These are phyloP conservation scores for Tricholoma hemisulphureum DNA, from an alignment of 768 basidiomycete species.

Conservation along the genomic window DNA sequence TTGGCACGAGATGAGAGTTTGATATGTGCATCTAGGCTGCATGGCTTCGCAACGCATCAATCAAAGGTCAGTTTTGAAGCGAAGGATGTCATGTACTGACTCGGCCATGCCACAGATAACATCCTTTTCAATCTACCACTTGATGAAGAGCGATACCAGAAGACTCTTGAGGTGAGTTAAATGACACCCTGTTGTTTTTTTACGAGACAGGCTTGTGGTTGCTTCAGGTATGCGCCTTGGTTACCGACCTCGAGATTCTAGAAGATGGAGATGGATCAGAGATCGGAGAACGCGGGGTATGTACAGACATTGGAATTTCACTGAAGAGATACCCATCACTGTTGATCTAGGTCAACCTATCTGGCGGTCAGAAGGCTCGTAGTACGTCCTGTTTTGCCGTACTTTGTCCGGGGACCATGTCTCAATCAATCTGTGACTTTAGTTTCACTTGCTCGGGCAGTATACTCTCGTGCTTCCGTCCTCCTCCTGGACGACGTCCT, in stretches of 20 bases:
- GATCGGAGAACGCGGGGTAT: constrained; percentile 82
- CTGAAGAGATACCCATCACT: background rate
- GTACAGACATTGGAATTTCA: constrained; percentile 18
- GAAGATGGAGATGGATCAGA: constrained; percentile 88
- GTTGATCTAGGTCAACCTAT: constrained; percentile 43
- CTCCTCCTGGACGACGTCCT: constrained; percentile 84
- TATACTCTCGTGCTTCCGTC: constrained; percentile 83
- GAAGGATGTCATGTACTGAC: background rate
- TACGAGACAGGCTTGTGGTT: background rate
- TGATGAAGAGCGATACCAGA: constrained; percentile 68
- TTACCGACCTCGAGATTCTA: constrained; percentile 74
- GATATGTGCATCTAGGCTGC: constrained; percentile 36
- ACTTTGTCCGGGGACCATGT: background rate
- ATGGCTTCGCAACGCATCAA: constrained; percentile 77
- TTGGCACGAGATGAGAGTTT: background rate
- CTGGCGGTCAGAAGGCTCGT: constrained; percentile 67
- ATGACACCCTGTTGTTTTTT: constrained; percentile 21
- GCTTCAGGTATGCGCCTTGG: constrained; percentile 56
- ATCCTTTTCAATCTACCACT: constrained; percentile 75
- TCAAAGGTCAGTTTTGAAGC: constrained; percentile 37
- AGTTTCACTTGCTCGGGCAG: constrained; percentile 82
- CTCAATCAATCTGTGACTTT: constrained; percentile 3
- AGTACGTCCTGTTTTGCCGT: constrained; percentile 41
- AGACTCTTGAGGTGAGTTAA: constrained; percentile 64
- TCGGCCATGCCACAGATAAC: constrained; percentile 38